These are phyloP conservation scores for Dactylonectria estremocensis DNA, from an alignment of 2,329 filamentous ascomycete species.

Conservation along the genomic window DNA sequence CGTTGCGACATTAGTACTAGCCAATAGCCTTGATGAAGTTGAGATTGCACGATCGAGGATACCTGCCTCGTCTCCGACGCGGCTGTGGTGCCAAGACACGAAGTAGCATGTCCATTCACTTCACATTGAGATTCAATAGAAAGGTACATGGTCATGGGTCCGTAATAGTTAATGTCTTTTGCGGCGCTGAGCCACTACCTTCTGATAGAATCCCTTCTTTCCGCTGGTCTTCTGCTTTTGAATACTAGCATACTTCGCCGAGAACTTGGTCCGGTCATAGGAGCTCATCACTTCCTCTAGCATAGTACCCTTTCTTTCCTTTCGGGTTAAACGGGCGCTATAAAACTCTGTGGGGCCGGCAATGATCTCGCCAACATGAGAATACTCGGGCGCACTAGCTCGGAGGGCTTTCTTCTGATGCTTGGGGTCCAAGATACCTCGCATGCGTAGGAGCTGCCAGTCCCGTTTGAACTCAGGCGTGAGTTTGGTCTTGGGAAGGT, in stretches of 20 bases:
- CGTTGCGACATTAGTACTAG: background rate
- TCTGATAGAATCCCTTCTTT: conserved; percentile 91
- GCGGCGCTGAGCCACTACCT: conserved; percentile 68
- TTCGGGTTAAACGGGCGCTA: conserved; percentile 85
- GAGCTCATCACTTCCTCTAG: conserved; percentile 82
- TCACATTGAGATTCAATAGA: background rate
- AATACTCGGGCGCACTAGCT: conserved; percentile 79
- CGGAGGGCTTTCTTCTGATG: conserved; percentile 93
- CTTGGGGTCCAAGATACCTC: conserved; percentile 90
- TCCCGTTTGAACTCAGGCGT: conserved; percentile 91
- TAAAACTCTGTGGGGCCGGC: conserved; percentile 92
- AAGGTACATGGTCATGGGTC: background rate
- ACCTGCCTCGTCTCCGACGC: background rate
- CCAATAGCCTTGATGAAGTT: background rate
- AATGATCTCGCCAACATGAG: conserved; percentile 89
- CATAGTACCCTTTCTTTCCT: conserved; percentile 89
- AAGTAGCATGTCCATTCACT: background rate
- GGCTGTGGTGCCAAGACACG: background rate
- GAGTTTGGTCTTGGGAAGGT: conserved; percentile 86
- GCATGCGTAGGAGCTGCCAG: conserved; percentile 90
- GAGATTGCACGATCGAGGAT: background rate
- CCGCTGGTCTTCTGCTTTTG: conserved; percentile 88
- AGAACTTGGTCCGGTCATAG: conserved; percentile 77
- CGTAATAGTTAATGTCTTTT: conserved; percentile 35
- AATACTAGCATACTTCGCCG: conserved; percentile 88